Evolutionary conservation across 345 rosid species (phyloP), one percentile per base, ranked within the genome.

Genomic region (Nasturtium officinale): DNA sequence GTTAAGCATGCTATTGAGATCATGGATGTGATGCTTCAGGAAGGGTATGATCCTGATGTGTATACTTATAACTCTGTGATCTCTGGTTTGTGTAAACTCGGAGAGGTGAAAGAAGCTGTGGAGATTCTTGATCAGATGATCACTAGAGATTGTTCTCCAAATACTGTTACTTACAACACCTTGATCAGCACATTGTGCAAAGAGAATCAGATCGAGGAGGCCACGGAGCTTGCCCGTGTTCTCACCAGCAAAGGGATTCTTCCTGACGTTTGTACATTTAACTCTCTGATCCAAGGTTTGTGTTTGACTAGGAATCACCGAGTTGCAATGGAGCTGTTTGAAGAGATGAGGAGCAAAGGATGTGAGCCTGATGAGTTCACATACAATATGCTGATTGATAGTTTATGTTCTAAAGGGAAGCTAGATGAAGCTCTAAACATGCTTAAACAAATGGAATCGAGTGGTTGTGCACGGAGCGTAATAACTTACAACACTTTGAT

Each of bases 161-260:
- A 91, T 50, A 88, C 88, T 0, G 95, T 91, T 9, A 89, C 97
- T n/a, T 89, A 88, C 69, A 94, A 91, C 80, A 89, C 95, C n/a
- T 68, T 94, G 69, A 91, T 94, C 76, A 83, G 87, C 81, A 84
- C 89, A 26, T 78, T 94, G 65, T 91, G 92, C 18, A 89, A 88
- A 72, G 97, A 89, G 81, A 94, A 89, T 73, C 91, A 84, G 76
- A 68, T 94, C 28, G 92, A 91, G 56, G 87, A 89, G 66, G 98
- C 96, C 26, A 85, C 80, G 0, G 83, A 82, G 69, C 91, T 94
- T 62, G 85, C 90, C 45, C 86, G 80, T 45, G 82, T 80, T 51
- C 84, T 94, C 69, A 82, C 91, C 5, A 79, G 89, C 51, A 89
- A 89, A 81, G 97, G 98, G 64, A 85, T 90, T 62, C 71, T 80